phyloP scores from a whole-genome alignment of 2,329 filamentous ascomycete genomes.

The Periconia macrospinosa region DNA sequence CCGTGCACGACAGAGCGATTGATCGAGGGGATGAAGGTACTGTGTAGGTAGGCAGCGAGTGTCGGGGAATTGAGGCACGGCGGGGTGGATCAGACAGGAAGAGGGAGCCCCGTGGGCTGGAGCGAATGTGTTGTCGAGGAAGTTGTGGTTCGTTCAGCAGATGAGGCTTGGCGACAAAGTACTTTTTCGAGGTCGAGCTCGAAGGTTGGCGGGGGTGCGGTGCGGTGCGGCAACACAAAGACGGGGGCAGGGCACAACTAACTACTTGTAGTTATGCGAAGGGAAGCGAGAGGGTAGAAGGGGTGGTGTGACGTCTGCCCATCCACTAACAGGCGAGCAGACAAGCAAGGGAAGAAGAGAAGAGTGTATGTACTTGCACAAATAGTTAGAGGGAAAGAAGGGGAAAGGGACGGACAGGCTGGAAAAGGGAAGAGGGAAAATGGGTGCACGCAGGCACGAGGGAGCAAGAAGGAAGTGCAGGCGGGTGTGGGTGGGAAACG shows the following conservation, averaged over 20 bases:
- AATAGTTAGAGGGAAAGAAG: neutral
- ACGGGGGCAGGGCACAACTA: neutral
- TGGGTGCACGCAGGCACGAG: too few species aligned
- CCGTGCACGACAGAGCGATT: slow-evolving; percentile 28
- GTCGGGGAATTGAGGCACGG: slow-evolving; percentile 5
- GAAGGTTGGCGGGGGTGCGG: neutral
- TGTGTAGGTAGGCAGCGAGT: neutral
- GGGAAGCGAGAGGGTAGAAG: neutral
- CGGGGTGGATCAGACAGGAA: neutral
- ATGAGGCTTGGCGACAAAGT: neutral
- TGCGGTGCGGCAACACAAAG: too few species aligned
- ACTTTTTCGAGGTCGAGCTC: neutral
- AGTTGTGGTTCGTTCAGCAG: neutral
- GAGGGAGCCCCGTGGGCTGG: neutral
- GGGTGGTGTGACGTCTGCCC: neutral
- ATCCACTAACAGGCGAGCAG: neutral
- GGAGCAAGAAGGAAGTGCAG: neutral
- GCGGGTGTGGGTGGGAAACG: too few species aligned
- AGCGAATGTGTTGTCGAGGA: neutral
- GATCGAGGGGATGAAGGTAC: too few species aligned
- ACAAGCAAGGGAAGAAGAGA: neutral
- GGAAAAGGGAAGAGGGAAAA: too few species aligned
- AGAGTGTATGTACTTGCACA: too few species aligned
- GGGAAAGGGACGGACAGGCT: too few species aligned
- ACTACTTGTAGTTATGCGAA: too few species aligned